Base-by-base conservation (phyloP, 192 early-diverging fungal genomes). In the Phlyctochytrium planicorne region DNA sequence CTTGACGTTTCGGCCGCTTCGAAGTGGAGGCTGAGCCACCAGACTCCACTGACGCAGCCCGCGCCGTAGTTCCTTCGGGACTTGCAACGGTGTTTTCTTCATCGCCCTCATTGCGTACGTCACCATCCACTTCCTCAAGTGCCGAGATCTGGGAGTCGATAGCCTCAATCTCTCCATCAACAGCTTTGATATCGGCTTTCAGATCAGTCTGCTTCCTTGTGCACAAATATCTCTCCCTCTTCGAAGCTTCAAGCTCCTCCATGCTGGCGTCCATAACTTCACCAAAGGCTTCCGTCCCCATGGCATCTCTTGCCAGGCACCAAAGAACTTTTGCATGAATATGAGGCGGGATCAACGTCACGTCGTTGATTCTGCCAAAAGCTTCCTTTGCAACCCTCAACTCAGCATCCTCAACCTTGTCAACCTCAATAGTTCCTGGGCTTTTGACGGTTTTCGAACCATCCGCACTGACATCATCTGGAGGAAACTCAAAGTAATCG, bases 261-360 rank as follows among this genome's bases (percentile, higher is more conserved):
- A 40, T 4, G 10, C 17, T 20, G 1, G 25, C 12, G 52, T 63
- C 29, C 47, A 63, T 2, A 3, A 20, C 16, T 31, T 50, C 47
- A 30, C 53, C 34, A 25, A 69, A 69, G 1, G 17, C 23, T 34
- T 63, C 52, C 35, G 66, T 6, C 36, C 60, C 68, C 12, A 53
- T 52, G 3, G 24, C n/a, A 30, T 30, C 33, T 6, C 24, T 34
- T 14, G 62, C 50, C 6, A 69, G 68, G 0, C 52, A 60, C 4
- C 37, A 34, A 10, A 69, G 35, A 16, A 60, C 68, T 14, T 59
- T 52, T 17, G 50, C 68, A 33, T 69, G 68, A 24, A 69, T 62
- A 10, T 59, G 68, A 36, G 68, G 34, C 6, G 68, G 68, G 29
- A 69, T 60, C 1, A 27, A 10, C 29, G 53, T 20, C 47, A 69